Percentiles rank a stretch among this genome's conserved stretches.
phyloP scores from a whole-genome alignment of 2,329 filamentous ascomycete species.

The Pseudopyrenochaeta lycopersici region DNA sequence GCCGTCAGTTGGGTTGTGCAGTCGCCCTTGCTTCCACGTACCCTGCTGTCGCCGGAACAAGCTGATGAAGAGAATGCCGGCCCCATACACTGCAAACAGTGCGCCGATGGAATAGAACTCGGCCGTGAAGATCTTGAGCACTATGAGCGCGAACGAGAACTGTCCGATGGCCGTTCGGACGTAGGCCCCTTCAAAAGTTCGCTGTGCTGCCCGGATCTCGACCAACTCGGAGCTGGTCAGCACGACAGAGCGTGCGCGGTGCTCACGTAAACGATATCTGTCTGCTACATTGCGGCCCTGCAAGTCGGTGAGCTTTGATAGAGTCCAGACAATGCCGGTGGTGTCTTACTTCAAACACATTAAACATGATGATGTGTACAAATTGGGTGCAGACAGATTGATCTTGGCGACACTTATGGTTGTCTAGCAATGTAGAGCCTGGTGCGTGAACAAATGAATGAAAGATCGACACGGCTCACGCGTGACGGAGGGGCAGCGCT shows the following conservation, averaged over 20 bases:
- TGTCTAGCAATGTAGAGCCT: too few relatives aligned
- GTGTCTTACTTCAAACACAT: slow-evolving; percentile 29
- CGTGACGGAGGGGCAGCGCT: slow-evolving; percentile 14
- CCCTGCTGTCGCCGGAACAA: slow-evolving; percentile 86
- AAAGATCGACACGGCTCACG: background rate
- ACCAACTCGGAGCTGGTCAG: slow-evolving; percentile 87
- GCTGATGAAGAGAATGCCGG: slow-evolving; percentile 82
- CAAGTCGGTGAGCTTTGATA: background rate
- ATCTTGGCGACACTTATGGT: too few relatives aligned
- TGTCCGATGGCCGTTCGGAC: slow-evolving; percentile 93
- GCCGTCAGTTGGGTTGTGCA: slow-evolving; percentile 16
- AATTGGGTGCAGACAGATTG: too few relatives aligned
- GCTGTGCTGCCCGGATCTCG: slow-evolving; percentile 91
- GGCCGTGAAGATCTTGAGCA: slow-evolving; percentile 94
- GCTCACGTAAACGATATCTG: slow-evolving; percentile 79
- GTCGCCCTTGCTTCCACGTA: slow-evolving; percentile 13
- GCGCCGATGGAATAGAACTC: slow-evolving; percentile 99
- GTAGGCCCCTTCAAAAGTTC: slow-evolving; percentile 97
- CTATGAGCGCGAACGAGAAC: slow-evolving; percentile 93
- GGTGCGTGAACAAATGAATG: background rate
- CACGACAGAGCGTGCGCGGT: slow-evolving; percentile 83
- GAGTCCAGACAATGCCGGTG: too few relatives aligned
- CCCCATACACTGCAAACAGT: slow-evolving; percentile 90
- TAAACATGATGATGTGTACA: background rate
- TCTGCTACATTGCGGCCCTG: slow-evolving; percentile 71